Percentiles rank a stretch among this genome's conserved stretches.
Evolutionary conservation across 2,329 filamentous ascomycete species (phyloP).

Genomic region (Neonectria coccinea): DNA sequence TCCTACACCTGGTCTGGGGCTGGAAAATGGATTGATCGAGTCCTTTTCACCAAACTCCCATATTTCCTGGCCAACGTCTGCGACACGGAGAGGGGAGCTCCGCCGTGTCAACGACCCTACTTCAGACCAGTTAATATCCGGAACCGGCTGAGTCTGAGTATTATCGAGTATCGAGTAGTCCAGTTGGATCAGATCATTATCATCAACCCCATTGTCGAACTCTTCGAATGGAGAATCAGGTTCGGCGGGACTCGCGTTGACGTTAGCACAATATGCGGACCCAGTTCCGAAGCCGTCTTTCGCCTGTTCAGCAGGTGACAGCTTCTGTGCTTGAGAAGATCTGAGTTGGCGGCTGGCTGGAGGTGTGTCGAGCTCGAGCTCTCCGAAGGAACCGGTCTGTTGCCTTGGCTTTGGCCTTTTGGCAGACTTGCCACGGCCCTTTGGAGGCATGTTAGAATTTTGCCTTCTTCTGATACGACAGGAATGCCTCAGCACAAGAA

Average conservation of each 20-base stretch:
- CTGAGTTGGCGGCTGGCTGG: constrained; percentile 46
- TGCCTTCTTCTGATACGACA: neutral
- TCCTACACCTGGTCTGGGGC: constrained; percentile 37
- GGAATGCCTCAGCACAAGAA: neutral
- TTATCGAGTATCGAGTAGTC: constrained; percentile 3
- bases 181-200: constrained; percentile 40
- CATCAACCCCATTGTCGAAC: constrained; percentile 42
- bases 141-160: constrained; percentile 1
- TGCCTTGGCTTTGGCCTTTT: constrained; percentile 31
- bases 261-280: neutral
- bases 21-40: constrained; percentile 45
- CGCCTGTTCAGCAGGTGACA: neutral
- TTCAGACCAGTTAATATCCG: constrained; percentile 48
- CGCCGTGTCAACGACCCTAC: constrained; percentile 43
- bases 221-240: constrained; percentile 13
- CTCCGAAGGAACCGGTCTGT: constrained; percentile 39
- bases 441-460: constrained; percentile 31
- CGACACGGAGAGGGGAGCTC: constrained; percentile 45
- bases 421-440: constrained; percentile 31
- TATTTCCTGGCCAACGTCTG: constrained; percentile 23
- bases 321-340: constrained; percentile 23
- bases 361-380: constrained; percentile 49
- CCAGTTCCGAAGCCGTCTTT: neutral
- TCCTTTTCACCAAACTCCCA: constrained; percentile 45
- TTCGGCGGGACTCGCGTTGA: neutral